Base-by-base conservation (phyloP, 176 grass and related monocot genomes). In the Poa annua region DNA sequence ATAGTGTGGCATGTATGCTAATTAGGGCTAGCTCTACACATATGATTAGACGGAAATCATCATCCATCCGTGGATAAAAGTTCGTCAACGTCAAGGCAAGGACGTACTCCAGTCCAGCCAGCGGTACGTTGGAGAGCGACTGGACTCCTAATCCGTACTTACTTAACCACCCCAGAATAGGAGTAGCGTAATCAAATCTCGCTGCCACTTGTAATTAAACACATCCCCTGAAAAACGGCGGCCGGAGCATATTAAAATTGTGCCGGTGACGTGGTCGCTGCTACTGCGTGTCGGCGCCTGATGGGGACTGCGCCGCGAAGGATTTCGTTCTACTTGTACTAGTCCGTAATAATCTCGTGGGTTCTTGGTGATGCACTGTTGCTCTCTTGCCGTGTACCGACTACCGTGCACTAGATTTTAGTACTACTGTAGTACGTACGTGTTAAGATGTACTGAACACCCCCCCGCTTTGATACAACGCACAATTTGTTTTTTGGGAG, bases 221-320 rank as follows among this genome's bases (percentile, higher is more conserved):
- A 81, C 69, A 33, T 75, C 55, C 85, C 78, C 0, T 5, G 55
- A 24, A 45, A 86, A 63, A 32, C 42, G 1, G 15, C 3, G 83
- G 74, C 38, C 3, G 59, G 61, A 39, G 6, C 8, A 41, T 1
- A 8, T 8, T 52, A 74, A 66, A 84, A 67, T 41, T 42, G 1
- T 24, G 42, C 4, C 7, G 67, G 32, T 53, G 84, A 85, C 84
- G 76, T 85, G 84, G 66, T 12, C 62, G 0, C 64, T 35, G 74
- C 15, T 15, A 0, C 1, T 24, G 45, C 59, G 16, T 32, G 59
- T 66, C 77, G 61, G 44, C 48, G 14, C 13, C 2, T 4, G 36
- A 38, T 4, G 6, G 36, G 11, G 59, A 62, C 10, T 11, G 47
- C 2, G 47, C 47, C 15, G 13, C 47, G 3, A 15, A 3, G 47